Conservation (phyloP, 2,329 filamentous ascomycete species). For the Alternaria alternata region DNA sequence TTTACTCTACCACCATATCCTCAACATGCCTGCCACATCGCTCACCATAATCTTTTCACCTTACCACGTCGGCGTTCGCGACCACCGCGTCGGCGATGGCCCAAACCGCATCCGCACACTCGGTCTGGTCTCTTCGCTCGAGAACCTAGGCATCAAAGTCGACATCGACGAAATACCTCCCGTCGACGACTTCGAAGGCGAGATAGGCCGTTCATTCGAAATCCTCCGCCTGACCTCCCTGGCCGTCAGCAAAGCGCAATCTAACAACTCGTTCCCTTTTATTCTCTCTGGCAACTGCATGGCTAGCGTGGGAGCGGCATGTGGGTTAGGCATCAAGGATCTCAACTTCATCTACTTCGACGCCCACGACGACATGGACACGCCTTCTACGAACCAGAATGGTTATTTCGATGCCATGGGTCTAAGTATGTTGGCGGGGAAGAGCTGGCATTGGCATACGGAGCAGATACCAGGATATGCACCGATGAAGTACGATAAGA, state of each 20-base stretch:
- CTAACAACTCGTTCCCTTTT: constrained; percentile 43
- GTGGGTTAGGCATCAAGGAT: constrained; percentile 40
- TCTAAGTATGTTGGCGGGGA: constrained; percentile 49
- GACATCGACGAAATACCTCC: background rate
- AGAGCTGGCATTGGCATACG: constrained; percentile 43
- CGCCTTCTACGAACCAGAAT: constrained; percentile 46
- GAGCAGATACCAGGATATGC: constrained; percentile 43
- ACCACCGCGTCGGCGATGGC: constrained; percentile 52
- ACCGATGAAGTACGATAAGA: constrained; percentile 21
- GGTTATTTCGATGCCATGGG: constrained; percentile 53
- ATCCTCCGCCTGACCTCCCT: background rate
- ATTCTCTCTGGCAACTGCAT: constrained; percentile 54
- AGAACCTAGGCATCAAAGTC: constrained; percentile 20
- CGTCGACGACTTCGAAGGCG: background rate
- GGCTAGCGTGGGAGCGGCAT: constrained; percentile 48
- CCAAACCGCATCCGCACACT: constrained; percentile 42
- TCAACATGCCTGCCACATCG: background rate
- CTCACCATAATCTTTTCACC: constrained; percentile 36
- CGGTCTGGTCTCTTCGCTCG: constrained; percentile 40
- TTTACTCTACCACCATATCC: background rate
- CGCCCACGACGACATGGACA: constrained; percentile 55
- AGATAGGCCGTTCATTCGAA: background rate
- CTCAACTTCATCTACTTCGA: constrained; percentile 55
- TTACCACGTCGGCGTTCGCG: constrained; percentile 52
- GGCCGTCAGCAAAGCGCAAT: background rate